A percentile compares a stretch with the other conserved stretches of the same genome.
Conservation (phyloP, 2,329 filamentous ascomycete species). For the Cercospora janseana region DNA sequence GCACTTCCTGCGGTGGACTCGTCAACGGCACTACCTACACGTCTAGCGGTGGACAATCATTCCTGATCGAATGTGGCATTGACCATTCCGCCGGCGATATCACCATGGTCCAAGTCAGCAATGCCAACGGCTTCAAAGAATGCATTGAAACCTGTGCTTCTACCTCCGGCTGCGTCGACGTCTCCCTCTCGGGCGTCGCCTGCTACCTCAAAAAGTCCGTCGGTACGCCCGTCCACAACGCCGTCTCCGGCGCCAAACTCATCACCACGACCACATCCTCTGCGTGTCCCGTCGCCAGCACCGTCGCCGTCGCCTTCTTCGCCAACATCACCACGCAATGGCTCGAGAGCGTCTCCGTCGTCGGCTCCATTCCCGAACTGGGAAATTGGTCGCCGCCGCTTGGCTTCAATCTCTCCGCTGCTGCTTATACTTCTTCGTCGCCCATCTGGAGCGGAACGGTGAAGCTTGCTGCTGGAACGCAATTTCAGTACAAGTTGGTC, state of each 20-base stretch:
- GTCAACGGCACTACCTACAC: constrained; percentile 25
- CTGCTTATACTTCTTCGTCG: constrained; percentile 57
- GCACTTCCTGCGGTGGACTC: not conserved
- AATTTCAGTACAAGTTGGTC: constrained; percentile 61
- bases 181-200: constrained; percentile 26
- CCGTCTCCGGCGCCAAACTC: constrained; percentile 21
- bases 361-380: constrained; percentile 58
- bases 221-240: constrained; percentile 13
- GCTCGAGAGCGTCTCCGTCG: constrained; percentile 65
- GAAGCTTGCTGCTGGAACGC: constrained; percentile 54
- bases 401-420: constrained; percentile 58
- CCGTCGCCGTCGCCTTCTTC: constrained; percentile 62
- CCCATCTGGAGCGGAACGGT: constrained; percentile 62
- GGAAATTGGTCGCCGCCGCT: constrained; percentile 58
- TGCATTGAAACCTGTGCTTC: constrained; percentile 20
- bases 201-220: constrained; percentile 35
- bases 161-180: constrained; percentile 15
- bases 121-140: constrained; percentile 9
- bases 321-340: constrained; percentile 56
- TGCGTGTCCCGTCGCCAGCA: constrained; percentile 29
- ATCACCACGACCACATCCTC: constrained; percentile 21
- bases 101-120: constrained; percentile 19
- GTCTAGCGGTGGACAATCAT: constrained; percentile 22
- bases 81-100: constrained; percentile 32
- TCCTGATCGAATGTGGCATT: constrained; percentile 32